Percentiles rank a stretch among this genome's conserved stretches.
Conservation (phyloP, 2,329 filamentous ascomycete genomes). For the Chaetomiaceae sp. region DNA sequence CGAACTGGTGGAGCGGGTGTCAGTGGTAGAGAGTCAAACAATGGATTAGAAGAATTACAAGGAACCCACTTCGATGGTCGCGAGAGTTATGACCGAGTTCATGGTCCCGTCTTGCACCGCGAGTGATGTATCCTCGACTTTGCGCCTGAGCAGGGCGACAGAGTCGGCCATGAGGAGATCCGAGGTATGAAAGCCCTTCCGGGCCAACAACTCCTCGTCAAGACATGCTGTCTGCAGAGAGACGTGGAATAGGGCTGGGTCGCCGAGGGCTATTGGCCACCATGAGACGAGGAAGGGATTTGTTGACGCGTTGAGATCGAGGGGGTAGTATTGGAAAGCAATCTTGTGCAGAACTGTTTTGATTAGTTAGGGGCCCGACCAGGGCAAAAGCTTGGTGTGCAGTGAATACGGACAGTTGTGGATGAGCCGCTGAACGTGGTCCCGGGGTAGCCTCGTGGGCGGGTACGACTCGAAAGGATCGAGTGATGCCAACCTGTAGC, state of each 20-base stretch:
- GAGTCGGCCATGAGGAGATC: constrained; percentile 56
- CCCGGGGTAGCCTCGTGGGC: constrained; percentile 45
- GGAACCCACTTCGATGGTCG: constrained; percentile 50
- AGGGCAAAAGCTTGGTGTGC: no score
- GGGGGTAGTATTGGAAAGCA: constrained; percentile 56
- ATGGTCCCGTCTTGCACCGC: constrained; percentile 53
- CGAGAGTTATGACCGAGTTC: constrained; percentile 54
- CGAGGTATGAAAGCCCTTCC: constrained; percentile 49
- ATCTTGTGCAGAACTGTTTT: constrained; percentile 51
- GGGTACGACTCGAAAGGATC: constrained; percentile 57
- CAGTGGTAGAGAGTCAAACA: background rate
- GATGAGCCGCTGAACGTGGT: constrained; percentile 52
- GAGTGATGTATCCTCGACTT: constrained; percentile 42
- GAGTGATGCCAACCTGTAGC: constrained; percentile 35
- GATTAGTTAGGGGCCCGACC: background rate
- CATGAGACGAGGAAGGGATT: constrained; percentile 57
- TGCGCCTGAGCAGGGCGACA: constrained; percentile 47
- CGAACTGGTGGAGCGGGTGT: constrained; percentile 35
- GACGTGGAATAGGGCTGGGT: constrained; percentile 55
- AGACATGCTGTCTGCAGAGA: constrained; percentile 56
- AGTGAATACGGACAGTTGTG: constrained; percentile 46
- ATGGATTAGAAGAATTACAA: background rate
- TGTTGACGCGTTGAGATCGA: constrained; percentile 48
- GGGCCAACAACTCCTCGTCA: constrained; percentile 49
- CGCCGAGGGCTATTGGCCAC: constrained; percentile 55